Conservation (phyloP, 108 stramenopile species). For the Cyclotella atomus region DNA sequence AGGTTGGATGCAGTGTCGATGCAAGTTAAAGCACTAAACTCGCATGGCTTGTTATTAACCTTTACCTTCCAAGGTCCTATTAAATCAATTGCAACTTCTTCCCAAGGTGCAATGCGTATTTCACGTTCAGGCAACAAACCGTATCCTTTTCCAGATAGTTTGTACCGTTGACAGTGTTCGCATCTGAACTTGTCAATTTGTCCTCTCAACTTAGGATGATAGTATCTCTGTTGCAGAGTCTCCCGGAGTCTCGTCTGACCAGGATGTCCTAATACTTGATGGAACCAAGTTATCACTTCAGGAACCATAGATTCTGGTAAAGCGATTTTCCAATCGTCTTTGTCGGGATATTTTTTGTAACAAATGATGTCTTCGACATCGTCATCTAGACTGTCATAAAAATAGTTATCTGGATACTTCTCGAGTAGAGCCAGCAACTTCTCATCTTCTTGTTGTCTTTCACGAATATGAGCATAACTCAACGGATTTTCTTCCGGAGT, state of each 20-base stretch:
- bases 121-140: constrained; percentile 9
- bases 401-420: constrained; percentile 12
- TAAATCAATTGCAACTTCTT: constrained; percentile 9
- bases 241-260: background rate
- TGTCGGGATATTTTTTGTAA: constrained; percentile 12
- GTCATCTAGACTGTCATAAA: background rate
- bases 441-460: constrained; percentile 15
- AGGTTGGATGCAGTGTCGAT: constrained; percentile 56
- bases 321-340: constrained; percentile 17
- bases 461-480: constrained; percentile 1
- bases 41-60: background rate
- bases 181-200: background rate
- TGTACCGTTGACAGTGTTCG: background rate
- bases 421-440: constrained; percentile 7
- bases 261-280: constrained; percentile 7
- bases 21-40: constrained; percentile 40
- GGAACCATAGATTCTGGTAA: constrained; percentile 7
- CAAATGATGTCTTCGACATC: constrained; percentile 13
- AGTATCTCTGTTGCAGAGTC: background rate
- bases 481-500: background rate
- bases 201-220: background rate
- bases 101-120: background rate
- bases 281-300: constrained; percentile 1
- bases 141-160: background rate
- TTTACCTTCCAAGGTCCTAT: constrained; percentile 24